Evolutionary conservation across 2,329 filamentous ascomycete species (phyloP), one percentile per base, ranked within the genome.

Genomic region (Penicillium brevicompactum): DNA sequence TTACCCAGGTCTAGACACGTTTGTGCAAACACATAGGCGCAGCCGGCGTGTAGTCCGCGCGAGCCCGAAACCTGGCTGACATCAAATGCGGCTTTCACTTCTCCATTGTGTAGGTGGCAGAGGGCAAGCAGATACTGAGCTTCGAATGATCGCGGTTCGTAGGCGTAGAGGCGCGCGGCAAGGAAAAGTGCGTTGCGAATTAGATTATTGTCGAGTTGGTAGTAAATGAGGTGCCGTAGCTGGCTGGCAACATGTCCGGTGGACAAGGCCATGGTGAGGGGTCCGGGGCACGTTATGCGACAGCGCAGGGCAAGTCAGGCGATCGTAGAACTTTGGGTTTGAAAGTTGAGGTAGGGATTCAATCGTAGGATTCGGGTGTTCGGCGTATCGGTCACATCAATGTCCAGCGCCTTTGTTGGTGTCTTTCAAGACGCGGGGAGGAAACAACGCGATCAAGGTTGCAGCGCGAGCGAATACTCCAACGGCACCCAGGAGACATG

Each of bases 131-230:
- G 84, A 71, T 96, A 92, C 44, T 86, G 82, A 30, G 91, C 87
- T 74, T 99, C 94, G 55, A 84, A 82, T 18, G 87, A 90, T 66
- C 89, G 87, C 22, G 89, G 85, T 67, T 97, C 93, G 66, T 93
- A 90, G 48, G 91, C 92, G 59, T 87, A 83, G 18, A 97, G 84
- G 61, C 94, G 87, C 69, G 93, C 91, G 57, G 94, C 90, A 58
- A 96, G 91, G 77, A 99, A 99, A 41, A 96, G 86, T 53, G 94
- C 94, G 71, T 96, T 97, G 53, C 92, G 87, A 70, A 89, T 83
- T 37, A 92, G 86, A 69, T 92, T 88, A 71, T 96, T 96, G 80
- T 99, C 94, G 73, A 99, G 86, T 70, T 87, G 82, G 71, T 89
- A 88, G 76, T 86, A 87, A 59, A 89, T 83, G 46, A 87, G 78